Conservation (phyloP, 1,139 yeast genomes). For the Cylindricascospora bacillispora region DNA sequence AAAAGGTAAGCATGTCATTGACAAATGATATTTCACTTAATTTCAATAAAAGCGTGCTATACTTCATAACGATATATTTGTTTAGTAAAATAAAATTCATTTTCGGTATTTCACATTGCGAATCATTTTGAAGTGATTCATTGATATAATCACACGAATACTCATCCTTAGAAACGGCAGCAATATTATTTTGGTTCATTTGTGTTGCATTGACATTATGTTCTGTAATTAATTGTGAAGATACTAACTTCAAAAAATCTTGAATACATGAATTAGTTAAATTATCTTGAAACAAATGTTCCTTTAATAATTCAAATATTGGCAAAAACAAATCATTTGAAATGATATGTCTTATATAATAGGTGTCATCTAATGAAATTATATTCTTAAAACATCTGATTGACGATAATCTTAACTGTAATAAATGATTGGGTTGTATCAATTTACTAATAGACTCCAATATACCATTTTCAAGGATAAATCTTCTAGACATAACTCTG, state of each 20-base stretch:
- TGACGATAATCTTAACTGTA: conserved; percentile 52
- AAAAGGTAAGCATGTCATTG: too few relatives aligned
- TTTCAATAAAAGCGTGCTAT: conserved; percentile 30
- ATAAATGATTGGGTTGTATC: conserved; percentile 27
- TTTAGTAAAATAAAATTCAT: conserved; percentile 38
- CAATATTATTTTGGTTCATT: too few relatives aligned
- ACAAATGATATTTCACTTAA: conserved; percentile 26
- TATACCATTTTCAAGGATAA: conserved; percentile 45
- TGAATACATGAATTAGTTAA: conserved; percentile 66
- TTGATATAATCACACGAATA: background rate
- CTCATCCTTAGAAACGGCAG: too few relatives aligned
- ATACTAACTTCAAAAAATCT: conserved; percentile 50
- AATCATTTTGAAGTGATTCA: background rate
- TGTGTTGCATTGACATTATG: too few relatives aligned
- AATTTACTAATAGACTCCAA: conserved; percentile 42
- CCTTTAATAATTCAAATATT: conserved; percentile 39
- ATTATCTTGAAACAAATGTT: conserved; percentile 43
- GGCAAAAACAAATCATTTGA: conserved; percentile 40
- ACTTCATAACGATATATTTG: conserved; percentile 36
- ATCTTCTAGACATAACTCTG: conserved; percentile 40
- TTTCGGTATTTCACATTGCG: too few relatives aligned
- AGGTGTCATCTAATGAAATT: conserved; percentile 47
- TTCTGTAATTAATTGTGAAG: too few relatives aligned
- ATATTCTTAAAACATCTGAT: conserved; percentile 51
- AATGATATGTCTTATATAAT: conserved; percentile 44